Percentiles rank a stretch among this genome's conserved stretches.
phyloP scores from a whole-genome alignment of 768 basidiomycete species.

The Coprinopsis cinerea region DNA sequence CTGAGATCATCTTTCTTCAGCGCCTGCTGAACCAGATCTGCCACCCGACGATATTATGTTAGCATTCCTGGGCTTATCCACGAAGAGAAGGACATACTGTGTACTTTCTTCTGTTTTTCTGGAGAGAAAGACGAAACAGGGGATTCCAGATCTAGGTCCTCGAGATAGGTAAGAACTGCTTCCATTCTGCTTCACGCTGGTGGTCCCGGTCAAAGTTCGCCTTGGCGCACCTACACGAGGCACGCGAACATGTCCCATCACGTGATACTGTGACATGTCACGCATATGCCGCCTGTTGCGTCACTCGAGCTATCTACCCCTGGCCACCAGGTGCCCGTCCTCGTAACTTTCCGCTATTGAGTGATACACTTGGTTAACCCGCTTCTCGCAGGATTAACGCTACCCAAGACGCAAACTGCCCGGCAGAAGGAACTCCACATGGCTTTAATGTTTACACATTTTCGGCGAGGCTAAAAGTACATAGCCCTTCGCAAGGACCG shows the following conservation, averaged over 20 bases:
- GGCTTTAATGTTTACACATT: slow-evolving; percentile 15
- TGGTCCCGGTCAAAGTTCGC: background rate
- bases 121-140: background rate
- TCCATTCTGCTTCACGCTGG: background rate
- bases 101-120: slow-evolving; percentile 7
- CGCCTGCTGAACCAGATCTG: background rate
- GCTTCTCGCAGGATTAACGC: background rate
- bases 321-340: background rate
- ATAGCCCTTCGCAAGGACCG: background rate
- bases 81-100: slow-evolving; percentile 1
- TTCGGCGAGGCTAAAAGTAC: background rate
- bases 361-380: background rate
- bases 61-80: no score
- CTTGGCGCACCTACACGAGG: background rate
- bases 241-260: no score
- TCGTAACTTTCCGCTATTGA: background rate
- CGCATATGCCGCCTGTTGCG: no score
- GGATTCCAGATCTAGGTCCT: background rate
- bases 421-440: slow-evolving; percentile 4
- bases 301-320: no score
- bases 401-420: slow-evolving; percentile 25
- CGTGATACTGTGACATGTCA: no score
- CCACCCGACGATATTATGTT: background rate
- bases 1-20: background rate
- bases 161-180: background rate